Evolutionary conservation across 495 filamentous ascomycete genomes (phyloP).

Genomic region (Neurospora sp.): DNA sequence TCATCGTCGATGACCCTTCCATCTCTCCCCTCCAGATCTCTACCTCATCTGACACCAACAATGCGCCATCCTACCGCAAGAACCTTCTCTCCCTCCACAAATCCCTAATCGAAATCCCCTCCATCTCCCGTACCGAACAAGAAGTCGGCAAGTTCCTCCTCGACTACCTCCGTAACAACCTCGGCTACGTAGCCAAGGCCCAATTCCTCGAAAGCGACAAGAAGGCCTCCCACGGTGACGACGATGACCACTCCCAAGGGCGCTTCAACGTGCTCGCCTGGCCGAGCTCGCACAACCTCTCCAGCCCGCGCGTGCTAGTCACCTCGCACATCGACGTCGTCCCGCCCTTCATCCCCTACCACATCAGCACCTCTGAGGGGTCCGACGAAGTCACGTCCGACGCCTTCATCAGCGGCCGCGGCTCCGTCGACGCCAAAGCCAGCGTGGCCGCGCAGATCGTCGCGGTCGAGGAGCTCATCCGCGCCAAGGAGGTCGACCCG

Average conservation of each 20-base stretch:
- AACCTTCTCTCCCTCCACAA: slow-evolving; percentile 68
- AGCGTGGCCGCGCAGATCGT: slow-evolving; percentile 72
- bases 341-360: slow-evolving; percentile 64
- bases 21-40: background rate
- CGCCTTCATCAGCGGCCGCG: slow-evolving; percentile 53
- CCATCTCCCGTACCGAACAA: slow-evolving; percentile 65
- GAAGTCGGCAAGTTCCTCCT: slow-evolving; percentile 58
- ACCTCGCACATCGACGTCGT: slow-evolving; percentile 66
- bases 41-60: background rate
- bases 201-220: slow-evolving; percentile 54
- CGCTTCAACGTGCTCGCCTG: slow-evolving; percentile 71
- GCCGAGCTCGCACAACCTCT: slow-evolving; percentile 24
- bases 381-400: slow-evolving; percentile 34
- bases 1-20: background rate
- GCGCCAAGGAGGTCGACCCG: slow-evolving; percentile 25
- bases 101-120: slow-evolving; percentile 62
- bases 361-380: slow-evolving; percentile 20
- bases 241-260: slow-evolving; percentile 31
- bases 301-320: slow-evolving; percentile 54
- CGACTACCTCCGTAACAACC: slow-evolving; percentile 43
- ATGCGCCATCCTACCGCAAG: slow-evolving; percentile 26
- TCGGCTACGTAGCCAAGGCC: slow-evolving; percentile 42
- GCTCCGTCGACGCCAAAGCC: slow-evolving; percentile 83
- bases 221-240: slow-evolving; percentile 16
- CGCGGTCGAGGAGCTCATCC: slow-evolving; percentile 53